Conservation (phyloP, 2,329 filamentous ascomycete species). For the Diaporthe capsici region DNA sequence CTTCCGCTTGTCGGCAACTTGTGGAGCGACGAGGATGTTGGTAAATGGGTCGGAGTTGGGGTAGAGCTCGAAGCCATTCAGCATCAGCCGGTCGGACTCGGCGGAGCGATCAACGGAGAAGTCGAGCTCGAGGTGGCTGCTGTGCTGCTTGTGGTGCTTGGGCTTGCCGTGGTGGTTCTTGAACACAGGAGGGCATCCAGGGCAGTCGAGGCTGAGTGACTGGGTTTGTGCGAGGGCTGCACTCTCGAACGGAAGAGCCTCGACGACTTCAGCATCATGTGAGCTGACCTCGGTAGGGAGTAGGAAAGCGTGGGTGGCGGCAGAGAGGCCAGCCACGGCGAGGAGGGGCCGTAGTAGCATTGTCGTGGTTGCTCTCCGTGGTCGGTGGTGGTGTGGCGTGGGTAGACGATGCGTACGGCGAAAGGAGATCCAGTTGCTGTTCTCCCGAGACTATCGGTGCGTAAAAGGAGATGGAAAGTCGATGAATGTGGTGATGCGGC, state of each 20-base stretch:
- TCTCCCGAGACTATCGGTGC: neutral
- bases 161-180: conserved; percentile 47
- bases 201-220: conserved; percentile 65
- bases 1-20: conserved; percentile 56
- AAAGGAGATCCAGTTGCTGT: neutral
- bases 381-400: neutral
- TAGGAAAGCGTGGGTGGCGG: conserved; percentile 62
- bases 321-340: conserved; percentile 56
- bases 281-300: conserved; percentile 65
- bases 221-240: conserved; percentile 53
- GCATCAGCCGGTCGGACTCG: conserved; percentile 61
- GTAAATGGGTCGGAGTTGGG: conserved; percentile 63
- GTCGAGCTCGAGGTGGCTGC: conserved; percentile 65
- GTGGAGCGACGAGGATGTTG: conserved; percentile 60
- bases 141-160: conserved; percentile 45
- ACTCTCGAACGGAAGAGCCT: conserved; percentile 55
- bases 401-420: too few species aligned
- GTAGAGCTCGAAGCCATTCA: conserved; percentile 75
- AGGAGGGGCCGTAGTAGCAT: conserved; percentile 61
- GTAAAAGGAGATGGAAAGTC: neutral
- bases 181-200: conserved; percentile 63
- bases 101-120: conserved; percentile 65
- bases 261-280: conserved; percentile 59
- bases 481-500: neutral
- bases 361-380: conserved; percentile 19